phyloP scores from a whole-genome alignment of 352 stramenopile genomes.

The Blastocystis sp. region DNA sequence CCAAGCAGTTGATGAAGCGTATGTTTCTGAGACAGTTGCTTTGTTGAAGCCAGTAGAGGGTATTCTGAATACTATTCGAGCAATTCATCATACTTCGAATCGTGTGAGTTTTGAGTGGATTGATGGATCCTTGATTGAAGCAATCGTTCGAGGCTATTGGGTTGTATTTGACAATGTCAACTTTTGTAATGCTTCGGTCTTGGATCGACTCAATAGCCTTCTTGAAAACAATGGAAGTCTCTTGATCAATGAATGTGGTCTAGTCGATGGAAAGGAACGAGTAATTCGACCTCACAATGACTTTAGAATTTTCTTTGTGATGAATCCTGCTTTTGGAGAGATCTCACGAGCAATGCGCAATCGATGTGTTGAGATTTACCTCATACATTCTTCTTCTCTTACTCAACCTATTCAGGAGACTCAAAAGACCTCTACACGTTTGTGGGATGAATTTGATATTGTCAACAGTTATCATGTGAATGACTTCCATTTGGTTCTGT shows the following conservation, averaged over 20 bases:
- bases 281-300: slow-evolving; percentile 90
- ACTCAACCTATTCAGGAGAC: background rate
- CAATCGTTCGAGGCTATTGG: slow-evolving; percentile 95
- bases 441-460: slow-evolving; percentile 35
- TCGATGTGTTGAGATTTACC: slow-evolving; percentile 91
- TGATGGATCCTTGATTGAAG: slow-evolving; percentile 90
- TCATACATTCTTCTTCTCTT: slow-evolving; percentile 64
- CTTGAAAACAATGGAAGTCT: slow-evolving; percentile 93
- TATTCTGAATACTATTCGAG: background rate
- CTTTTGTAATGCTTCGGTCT: slow-evolving; percentile 92
- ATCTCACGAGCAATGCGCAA: slow-evolving; percentile 99
- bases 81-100: slow-evolving; percentile 1
- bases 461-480: background rate
- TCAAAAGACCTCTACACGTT: background rate
- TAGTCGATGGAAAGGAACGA: slow-evolving; percentile 78
- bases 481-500: slow-evolving; percentile 6
- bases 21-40: background rate
- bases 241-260: slow-evolving; percentile 93
- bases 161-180: slow-evolving; percentile 98
- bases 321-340: slow-evolving; percentile 89
- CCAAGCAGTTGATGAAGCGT: background rate
- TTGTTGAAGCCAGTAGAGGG: background rate
- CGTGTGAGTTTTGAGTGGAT: slow-evolving; percentile 89
- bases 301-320: slow-evolving; percentile 96
- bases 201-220: slow-evolving; percentile 97